phyloP scores from a whole-genome alignment of 371 early-diverging fungal genomes.

The Batrachochytrium dendrobatidis region DNA sequence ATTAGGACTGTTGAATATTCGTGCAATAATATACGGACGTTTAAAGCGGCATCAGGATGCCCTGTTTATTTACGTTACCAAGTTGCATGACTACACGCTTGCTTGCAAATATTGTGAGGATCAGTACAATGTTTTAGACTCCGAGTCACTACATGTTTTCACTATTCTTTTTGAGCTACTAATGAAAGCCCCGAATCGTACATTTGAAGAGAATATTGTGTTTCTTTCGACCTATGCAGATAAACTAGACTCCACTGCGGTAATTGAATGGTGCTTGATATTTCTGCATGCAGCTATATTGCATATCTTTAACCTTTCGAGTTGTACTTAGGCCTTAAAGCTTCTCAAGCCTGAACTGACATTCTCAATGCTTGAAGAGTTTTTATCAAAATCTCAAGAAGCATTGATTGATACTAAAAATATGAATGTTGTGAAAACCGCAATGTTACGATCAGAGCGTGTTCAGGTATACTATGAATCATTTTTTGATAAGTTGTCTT shows the following conservation, averaged over 20 bases:
- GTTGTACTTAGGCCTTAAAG: neutral
- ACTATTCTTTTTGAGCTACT: slow-evolving; percentile 56
- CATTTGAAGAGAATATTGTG: slow-evolving; percentile 9
- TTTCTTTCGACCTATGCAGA: neutral
- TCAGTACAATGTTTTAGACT: slow-evolving; percentile 49
- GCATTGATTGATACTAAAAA: neutral
- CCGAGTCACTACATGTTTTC: slow-evolving; percentile 55
- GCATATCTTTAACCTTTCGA: too few relatives aligned
- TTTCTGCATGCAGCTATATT: too few relatives aligned
- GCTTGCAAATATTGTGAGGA: slow-evolving; percentile 71
- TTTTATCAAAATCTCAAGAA: neutral
- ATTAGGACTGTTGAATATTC: slow-evolving; percentile 63
- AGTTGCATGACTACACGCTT: slow-evolving; percentile 58
- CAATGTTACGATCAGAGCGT: slow-evolving; percentile 2
- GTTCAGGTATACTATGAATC: slow-evolving; percentile 1
- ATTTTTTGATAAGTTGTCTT: too few relatives aligned
- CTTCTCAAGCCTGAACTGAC: neutral
- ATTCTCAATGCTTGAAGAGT: neutral
- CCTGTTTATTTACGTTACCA: slow-evolving; percentile 70
- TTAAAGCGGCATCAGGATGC: slow-evolving; percentile 85
- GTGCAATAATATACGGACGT: slow-evolving; percentile 72
- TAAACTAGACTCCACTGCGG: slow-evolving; percentile 44
- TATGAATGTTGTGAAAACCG: neutral
- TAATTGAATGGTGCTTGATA: too few relatives aligned
- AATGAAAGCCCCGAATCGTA: slow-evolving; percentile 33